Conservation (phyloP, 2,329 filamentous ascomycete species). For the Hypoxylon sp. region DNA sequence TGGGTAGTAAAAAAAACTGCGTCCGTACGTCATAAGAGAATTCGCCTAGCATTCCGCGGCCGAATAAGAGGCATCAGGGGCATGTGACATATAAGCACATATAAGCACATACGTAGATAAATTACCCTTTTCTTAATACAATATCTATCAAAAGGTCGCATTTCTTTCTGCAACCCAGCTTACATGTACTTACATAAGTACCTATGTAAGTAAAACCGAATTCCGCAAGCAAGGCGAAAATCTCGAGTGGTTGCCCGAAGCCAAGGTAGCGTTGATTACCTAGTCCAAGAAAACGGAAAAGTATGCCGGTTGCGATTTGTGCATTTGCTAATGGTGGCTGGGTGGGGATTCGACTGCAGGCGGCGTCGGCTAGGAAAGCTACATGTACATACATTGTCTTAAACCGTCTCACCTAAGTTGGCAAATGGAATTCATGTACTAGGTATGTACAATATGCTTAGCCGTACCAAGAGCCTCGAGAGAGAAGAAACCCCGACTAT, state of each 20-base stretch:
- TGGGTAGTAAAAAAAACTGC: slow-evolving; percentile 5
- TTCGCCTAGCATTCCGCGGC: slow-evolving; percentile 19
- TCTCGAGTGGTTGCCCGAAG: slow-evolving; percentile 7
- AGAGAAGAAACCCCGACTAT: too few relatives aligned
- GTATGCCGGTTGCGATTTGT: background rate
- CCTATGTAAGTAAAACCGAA: too few relatives aligned
- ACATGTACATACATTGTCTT: slow-evolving; percentile 17
- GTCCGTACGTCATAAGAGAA: slow-evolving; percentile 27
- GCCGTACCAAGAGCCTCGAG: slow-evolving; percentile 2
- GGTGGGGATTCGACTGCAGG: slow-evolving; percentile 21
- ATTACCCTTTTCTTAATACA: too few relatives aligned
- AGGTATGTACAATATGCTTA: slow-evolving; percentile 7
- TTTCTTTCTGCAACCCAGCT: slow-evolving; percentile 12
- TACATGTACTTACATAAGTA: too few relatives aligned
- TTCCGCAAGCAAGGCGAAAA: slow-evolving; percentile 8
- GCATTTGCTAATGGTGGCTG: slow-evolving; percentile 13
- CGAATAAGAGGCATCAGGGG: slow-evolving; percentile 34
- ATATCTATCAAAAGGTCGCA: slow-evolving; percentile 7
- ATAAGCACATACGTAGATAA: too few relatives aligned
- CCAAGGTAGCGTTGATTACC: slow-evolving; percentile 1
- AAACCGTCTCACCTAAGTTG: slow-evolving; percentile 18
- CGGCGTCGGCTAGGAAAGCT: slow-evolving; percentile 25
- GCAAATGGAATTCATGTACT: too few relatives aligned
- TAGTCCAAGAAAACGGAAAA: background rate
- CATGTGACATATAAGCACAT: too few relatives aligned